phyloP scores from a whole-genome alignment of 345 rosid genomes.

The Odontarrhena argentea region DNA sequence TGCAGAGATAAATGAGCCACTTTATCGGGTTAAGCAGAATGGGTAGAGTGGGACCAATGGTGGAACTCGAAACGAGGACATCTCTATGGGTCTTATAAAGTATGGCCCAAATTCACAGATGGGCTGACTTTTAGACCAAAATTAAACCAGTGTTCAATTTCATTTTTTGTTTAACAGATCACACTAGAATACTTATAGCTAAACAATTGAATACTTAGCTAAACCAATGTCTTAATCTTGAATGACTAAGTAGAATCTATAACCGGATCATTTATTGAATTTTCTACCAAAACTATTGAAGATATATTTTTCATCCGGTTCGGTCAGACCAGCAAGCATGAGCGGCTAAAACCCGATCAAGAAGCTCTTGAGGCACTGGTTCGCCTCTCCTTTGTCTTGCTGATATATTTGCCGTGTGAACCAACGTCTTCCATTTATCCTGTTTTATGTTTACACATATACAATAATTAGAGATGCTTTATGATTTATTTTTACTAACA shows the following conservation, averaged over 20 bases:
- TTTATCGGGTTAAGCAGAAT: conserved; percentile 21
- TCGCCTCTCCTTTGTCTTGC: conserved; percentile 95
- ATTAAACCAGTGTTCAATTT: too few species aligned
- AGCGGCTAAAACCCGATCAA: conserved; percentile 77
- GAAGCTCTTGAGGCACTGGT: conserved; percentile 87
- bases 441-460: conserved; percentile 34
- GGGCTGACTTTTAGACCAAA: too few species aligned
- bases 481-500: not conserved
- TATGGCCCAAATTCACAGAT: too few species aligned
- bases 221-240: not conserved
- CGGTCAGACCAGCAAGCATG: conserved; percentile 82
- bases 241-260: not conserved
- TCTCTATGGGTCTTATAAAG: too few species aligned
- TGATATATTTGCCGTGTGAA: conserved; percentile 89
- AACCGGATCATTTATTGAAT: not conserved
- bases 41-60: conserved; percentile 6
- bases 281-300: not conserved
- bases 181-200: too few species aligned
- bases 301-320: conserved; percentile 3
- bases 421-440: conserved; percentile 96
- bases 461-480: not conserved
- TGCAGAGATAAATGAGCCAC: not conserved
- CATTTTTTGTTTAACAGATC: too few species aligned
- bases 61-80: not conserved
- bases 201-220: too few species aligned